Percentiles rank a stretch among this genome's conserved stretches.
phyloP scores from a whole-genome alignment of 306 rosid species.

The Cyclanthera cordifolia region DNA sequence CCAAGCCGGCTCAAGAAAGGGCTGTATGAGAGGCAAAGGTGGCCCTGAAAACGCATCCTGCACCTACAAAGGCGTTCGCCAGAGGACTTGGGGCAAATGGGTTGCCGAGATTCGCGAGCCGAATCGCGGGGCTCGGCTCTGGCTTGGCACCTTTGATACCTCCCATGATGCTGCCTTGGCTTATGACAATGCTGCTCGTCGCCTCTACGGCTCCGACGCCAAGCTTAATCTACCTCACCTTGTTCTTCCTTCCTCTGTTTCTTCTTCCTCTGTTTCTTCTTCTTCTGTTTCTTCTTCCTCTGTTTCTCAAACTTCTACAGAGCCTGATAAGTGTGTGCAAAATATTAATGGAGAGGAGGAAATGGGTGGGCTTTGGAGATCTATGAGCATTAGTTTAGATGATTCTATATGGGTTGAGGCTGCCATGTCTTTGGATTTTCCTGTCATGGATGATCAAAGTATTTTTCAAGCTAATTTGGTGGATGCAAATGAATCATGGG shows the following conservation, averaged over 20 bases:
- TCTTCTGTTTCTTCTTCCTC: background rate
- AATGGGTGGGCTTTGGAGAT: slow-evolving; percentile 27
- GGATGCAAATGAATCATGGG: slow-evolving; percentile 45
- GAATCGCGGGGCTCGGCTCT: slow-evolving; percentile 78
- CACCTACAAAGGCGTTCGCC: slow-evolving; percentile 83
- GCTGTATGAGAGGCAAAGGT: slow-evolving; percentile 90
- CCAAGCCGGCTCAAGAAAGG: slow-evolving; percentile 68
- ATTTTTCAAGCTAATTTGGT: slow-evolving; percentile 19
- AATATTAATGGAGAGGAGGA: slow-evolving; percentile 1
- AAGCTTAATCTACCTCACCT: slow-evolving; percentile 63
- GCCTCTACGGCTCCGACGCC: slow-evolving; percentile 66
- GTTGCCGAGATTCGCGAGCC: slow-evolving; percentile 96
- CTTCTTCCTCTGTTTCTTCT: background rate
- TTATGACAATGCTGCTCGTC: slow-evolving; percentile 65
- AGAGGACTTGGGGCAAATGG: slow-evolving; percentile 98
- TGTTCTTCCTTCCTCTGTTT: background rate
- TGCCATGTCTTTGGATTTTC: slow-evolving; percentile 49
- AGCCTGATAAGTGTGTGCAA: background rate
- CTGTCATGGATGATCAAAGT: slow-evolving; percentile 22
- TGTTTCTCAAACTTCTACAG: background rate
- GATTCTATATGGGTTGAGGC: slow-evolving; percentile 71
- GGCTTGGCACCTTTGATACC: slow-evolving; percentile 83
- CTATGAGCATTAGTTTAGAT: slow-evolving; percentile 29
- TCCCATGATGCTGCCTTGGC: slow-evolving; percentile 75
- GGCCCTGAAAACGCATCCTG: slow-evolving; percentile 80